Percentiles rank a stretch among this genome's conserved stretches.
Evolutionary conservation across 306 rosid species (phyloP).

Genomic region (Prunus mira): DNA sequence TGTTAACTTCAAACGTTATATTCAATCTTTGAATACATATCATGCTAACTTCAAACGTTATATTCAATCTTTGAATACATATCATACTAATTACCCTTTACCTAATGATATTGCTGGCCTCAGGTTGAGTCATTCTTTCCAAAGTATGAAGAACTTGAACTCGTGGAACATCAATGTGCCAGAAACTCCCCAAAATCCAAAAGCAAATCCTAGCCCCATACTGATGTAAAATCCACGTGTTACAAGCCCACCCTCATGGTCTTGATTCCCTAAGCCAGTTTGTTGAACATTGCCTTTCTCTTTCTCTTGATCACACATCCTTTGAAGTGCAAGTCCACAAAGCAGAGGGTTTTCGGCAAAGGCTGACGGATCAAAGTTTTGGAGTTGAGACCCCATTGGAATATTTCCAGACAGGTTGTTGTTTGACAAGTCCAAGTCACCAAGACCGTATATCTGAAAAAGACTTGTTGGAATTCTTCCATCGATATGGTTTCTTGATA

Average conservation of each 20-base stretch:
- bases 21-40: no score
- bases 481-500: neutral
- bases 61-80: no score
- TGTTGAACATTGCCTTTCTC: no score
- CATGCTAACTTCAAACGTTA: no score
- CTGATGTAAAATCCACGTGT: neutral
- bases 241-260: neutral
- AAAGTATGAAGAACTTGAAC: no score
- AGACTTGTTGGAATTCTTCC: conserved; percentile 7
- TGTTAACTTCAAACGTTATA: no score
- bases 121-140: no score
- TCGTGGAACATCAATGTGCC: neutral
- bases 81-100: no score
- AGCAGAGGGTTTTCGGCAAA: no score
- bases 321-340: conserved; percentile 2
- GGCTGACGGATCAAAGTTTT: no score
- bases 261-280: neutral
- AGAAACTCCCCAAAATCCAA: neutral
- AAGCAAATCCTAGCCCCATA: neutral
- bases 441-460: conserved; percentile 1
- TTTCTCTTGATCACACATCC: neutral
- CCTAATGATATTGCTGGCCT: no score
- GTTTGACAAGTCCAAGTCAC: conserved; percentile 6
- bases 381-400: neutral
- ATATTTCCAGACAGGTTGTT: conserved; percentile 14